Conservation (phyloP, 148 eudicot species). For the Nepenthes gracilis region DNA sequence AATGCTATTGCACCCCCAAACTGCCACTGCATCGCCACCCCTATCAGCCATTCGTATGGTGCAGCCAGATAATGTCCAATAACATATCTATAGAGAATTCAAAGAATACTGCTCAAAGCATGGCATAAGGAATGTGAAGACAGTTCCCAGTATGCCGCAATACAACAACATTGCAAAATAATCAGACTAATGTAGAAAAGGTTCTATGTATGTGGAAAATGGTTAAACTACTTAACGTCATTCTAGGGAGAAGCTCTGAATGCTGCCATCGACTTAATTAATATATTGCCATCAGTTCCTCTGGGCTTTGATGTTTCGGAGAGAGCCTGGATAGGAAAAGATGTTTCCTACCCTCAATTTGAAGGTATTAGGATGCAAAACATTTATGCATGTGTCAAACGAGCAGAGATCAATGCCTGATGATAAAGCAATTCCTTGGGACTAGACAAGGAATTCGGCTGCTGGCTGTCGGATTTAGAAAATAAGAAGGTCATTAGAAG, state of each 20-base stretch:
- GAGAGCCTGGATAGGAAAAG: background rate
- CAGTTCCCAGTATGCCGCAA: background rate
- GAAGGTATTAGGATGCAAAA: background rate
- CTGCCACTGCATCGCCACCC: too few relatives aligned
- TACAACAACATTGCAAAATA: background rate
- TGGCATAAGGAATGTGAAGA: background rate
- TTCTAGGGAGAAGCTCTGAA: background rate
- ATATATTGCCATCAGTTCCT: background rate
- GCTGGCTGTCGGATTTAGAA: background rate
- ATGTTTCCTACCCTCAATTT: background rate
- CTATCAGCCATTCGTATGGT: too few relatives aligned
- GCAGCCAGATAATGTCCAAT: background rate
- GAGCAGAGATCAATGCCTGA: background rate
- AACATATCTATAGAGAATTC: background rate
- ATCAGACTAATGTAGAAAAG: background rate
- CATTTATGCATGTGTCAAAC: background rate
- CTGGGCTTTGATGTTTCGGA: background rate
- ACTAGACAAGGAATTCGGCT: background rate
- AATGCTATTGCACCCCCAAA: too few relatives aligned
- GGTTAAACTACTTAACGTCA: background rate
- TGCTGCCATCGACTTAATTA: background rate
- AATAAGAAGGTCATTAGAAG: background rate
- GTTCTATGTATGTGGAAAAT: background rate
- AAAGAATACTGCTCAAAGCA: background rate
- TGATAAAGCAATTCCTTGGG: background rate